Evolutionary conservation across 768 basidiomycete species (phyloP), one percentile per base, ranked within the genome.

Genomic region (Auricularia sp.): DNA sequence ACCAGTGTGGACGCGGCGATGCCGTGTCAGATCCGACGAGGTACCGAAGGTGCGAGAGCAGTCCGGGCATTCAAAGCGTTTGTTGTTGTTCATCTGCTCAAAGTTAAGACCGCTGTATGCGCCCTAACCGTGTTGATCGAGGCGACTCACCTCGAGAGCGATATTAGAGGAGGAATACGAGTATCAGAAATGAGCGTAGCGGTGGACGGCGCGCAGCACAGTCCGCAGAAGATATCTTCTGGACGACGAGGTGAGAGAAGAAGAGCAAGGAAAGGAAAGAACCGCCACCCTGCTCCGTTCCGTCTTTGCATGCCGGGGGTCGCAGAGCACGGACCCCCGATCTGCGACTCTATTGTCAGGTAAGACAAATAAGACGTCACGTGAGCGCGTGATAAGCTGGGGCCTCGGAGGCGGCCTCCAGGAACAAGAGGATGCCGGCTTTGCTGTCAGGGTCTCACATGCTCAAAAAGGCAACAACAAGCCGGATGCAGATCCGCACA

Each of bases 161-260:
- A 34, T n/a, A 35, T 29, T 59, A 59, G 24, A 34, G 56, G 34
- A 29, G 56, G 33, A 59, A 24, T 59, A 33, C 56, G 10, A 14
- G 24, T 33, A 10, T 10, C 8, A 59, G 11, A 59, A 59, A 59
- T 14, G 56, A 59, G 56, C 47, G 47, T 16, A 51, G 47, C 18
- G 47, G 24, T 29, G 34, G 56, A 59, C 56, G 29, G 56, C 34
- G 56, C 56, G 24, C 56, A 59, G 56, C 56, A 59, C 56, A 59
- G 56, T 59, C 56, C 56, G 34, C 29, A 59, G 24, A 59, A 35
- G 56, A 51, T 51, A 51, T 51, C 47, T 51, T 51, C 47, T 51
- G 47, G 7, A 16, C 18, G 18, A 21, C 21, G 56, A n/a, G 56
- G 34, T 29, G 29, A 33, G 56, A 14, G 56, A 54, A 29, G 24